phyloP scores from a whole-genome alignment of 83 land plant species.

The Picea abies region DNA sequence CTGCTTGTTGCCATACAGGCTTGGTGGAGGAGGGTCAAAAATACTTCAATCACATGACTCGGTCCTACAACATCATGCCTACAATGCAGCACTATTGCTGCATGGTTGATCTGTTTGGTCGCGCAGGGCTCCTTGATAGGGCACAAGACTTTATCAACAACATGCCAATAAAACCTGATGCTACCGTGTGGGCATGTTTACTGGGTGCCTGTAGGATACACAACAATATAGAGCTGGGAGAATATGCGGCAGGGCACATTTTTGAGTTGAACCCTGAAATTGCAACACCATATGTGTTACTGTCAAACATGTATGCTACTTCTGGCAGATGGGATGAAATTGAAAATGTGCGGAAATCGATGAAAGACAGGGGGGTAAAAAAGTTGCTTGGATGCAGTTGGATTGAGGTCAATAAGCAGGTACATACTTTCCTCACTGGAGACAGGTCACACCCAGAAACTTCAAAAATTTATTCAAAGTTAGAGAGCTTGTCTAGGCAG shows the following conservation, averaged over 20 bases:
- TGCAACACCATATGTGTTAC: conserved; percentile 8
- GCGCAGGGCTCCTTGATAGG: conserved; percentile 19
- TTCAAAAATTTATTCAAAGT: too few relatives aligned
- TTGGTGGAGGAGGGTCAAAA: conserved; percentile 12
- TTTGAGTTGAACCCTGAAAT: neutral
- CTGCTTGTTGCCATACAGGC: conserved; percentile 25
- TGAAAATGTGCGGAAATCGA: neutral
- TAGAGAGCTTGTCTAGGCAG: neutral
- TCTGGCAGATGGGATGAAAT: neutral
- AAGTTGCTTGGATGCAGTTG: conserved; percentile 1
- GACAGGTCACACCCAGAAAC: neutral
- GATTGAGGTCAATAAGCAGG: conserved; percentile 6
- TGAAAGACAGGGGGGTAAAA: neutral
- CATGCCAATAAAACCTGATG: conserved; percentile 22
- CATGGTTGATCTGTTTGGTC: conserved; percentile 25
- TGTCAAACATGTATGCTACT: neutral
- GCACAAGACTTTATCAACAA: conserved; percentile 14
- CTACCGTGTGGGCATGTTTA: conserved; percentile 9
- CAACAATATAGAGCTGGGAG: conserved; percentile 2
- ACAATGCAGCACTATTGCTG: conserved; percentile 16
- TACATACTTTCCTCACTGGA: neutral
- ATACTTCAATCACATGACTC: conserved; percentile 15
- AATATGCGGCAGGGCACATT: neutral
- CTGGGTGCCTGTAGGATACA: conserved; percentile 18
- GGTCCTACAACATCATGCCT: conserved; percentile 10